These are phyloP conservation scores for Fusarium coicis DNA, from an alignment of 2,329 filamentous ascomycete genomes.

Conservation along the genomic window DNA sequence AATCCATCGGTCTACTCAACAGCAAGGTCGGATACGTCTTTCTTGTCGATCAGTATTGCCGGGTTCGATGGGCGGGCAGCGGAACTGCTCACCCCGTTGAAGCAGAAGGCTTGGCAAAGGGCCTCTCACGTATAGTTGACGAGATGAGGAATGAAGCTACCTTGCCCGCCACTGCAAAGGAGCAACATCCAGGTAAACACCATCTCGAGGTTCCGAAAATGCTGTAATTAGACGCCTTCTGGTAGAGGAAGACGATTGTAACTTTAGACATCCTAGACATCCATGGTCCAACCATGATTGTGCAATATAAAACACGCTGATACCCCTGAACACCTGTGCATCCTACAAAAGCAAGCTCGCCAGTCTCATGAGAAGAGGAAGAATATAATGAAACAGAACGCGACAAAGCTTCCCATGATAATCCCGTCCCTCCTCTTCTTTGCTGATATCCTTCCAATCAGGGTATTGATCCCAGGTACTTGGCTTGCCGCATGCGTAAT, in stretches of 20 bases:
- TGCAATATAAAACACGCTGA: slow-evolving; percentile 51
- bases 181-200: slow-evolving; percentile 48
- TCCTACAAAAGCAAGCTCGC: slow-evolving; percentile 20
- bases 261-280: slow-evolving; percentile 39
- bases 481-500: slow-evolving; percentile 91
- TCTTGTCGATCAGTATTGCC: slow-evolving; percentile 85
- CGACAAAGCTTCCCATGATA: slow-evolving; percentile 91
- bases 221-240: slow-evolving; percentile 38
- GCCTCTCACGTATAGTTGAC: slow-evolving; percentile 69
- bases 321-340: slow-evolving; percentile 53
- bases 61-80: slow-evolving; percentile 94
- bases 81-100: slow-evolving; percentile 74
- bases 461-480: slow-evolving; percentile 89
- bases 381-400: slow-evolving; percentile 87
- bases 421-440: slow-evolving; percentile 96
- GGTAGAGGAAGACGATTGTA: slow-evolving; percentile 35
- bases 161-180: slow-evolving; percentile 49
- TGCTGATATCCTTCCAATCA: slow-evolving; percentile 92
- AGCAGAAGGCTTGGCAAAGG: slow-evolving; percentile 72
- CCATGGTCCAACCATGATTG: slow-evolving; percentile 42
- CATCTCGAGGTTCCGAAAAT: slow-evolving; percentile 45
- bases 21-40: slow-evolving; percentile 95
- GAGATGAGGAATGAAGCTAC: slow-evolving; percentile 60
- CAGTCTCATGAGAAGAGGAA: slow-evolving; percentile 74
- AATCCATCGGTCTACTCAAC: slow-evolving; percentile 79